Conservation (phyloP, 352 stramenopile genomes). For the Phytophthora meadii region DNA sequence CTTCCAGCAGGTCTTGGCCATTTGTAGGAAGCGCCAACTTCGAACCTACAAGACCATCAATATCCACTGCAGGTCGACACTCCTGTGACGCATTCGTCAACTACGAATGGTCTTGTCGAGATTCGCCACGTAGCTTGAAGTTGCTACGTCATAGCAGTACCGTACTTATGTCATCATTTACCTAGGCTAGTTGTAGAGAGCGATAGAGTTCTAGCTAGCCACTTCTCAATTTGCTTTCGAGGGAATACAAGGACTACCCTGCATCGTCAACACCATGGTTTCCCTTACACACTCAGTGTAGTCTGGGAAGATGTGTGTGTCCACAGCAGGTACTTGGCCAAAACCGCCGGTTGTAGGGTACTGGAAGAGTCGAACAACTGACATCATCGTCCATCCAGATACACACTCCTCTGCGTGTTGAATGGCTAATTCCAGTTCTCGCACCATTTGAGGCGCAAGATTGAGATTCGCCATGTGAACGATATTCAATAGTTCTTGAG, state of each 20-base stretch:
- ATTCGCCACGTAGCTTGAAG: too few relatives aligned
- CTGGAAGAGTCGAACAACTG: slow-evolving; percentile 18
- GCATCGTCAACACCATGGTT: too few relatives aligned
- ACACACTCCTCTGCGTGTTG: slow-evolving; percentile 5
- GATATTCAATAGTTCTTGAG: slow-evolving; percentile 24
- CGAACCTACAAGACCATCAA: slow-evolving; percentile 20
- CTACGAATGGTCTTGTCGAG: too few relatives aligned
- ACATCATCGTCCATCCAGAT: slow-evolving; percentile 18
- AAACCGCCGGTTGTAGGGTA: slow-evolving; percentile 20
- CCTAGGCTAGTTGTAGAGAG: too few relatives aligned
- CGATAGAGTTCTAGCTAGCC: too few relatives aligned
- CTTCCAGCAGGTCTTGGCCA: slow-evolving; percentile 13
- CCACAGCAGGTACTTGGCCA: slow-evolving; percentile 21
- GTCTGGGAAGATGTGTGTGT: slow-evolving; percentile 31
- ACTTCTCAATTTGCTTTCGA: too few relatives aligned
- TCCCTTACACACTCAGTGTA: too few relatives aligned
- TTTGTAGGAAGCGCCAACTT: slow-evolving; percentile 25
- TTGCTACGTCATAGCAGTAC: too few relatives aligned
- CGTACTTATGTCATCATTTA: too few relatives aligned
- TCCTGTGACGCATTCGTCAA: too few relatives aligned
- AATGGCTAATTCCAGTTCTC: slow-evolving; percentile 14
- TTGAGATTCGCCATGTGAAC: slow-evolving; percentile 19
- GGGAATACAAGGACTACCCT: too few relatives aligned
- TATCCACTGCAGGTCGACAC: slow-evolving; percentile 25
- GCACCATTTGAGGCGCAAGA: slow-evolving; percentile 19